Percentiles rank a stretch among this genome's conserved stretches.
Conservation (phyloP, 2,329 filamentous ascomycete genomes). For the Pseudodiploospora longispora region DNA sequence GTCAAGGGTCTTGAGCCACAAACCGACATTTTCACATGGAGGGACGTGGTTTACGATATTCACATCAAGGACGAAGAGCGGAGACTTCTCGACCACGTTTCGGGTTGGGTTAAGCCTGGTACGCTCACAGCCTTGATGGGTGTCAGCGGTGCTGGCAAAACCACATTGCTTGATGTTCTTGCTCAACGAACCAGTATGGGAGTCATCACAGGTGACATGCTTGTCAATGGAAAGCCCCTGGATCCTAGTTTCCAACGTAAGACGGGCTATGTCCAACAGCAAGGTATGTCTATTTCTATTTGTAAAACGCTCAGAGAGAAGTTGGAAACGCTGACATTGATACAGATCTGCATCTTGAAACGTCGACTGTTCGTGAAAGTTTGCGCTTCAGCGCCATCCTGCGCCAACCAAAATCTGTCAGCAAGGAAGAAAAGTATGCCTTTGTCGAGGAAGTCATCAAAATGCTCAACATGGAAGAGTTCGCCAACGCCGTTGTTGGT, state of each 20-base stretch:
- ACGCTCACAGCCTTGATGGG: slow-evolving; percentile 75
- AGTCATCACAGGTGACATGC: slow-evolving; percentile 57
- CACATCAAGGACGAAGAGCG: slow-evolving; percentile 66
- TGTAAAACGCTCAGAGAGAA: no score
- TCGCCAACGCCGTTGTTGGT: slow-evolving; percentile 58
- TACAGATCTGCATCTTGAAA: slow-evolving; percentile 46
- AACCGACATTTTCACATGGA: slow-evolving; percentile 67
- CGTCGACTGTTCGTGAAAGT: slow-evolving; percentile 46
- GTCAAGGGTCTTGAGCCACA: slow-evolving; percentile 31
- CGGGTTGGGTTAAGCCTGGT: slow-evolving; percentile 85
- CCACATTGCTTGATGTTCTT: slow-evolving; percentile 34
- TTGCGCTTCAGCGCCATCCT: slow-evolving; percentile 49
- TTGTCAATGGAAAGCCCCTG: slow-evolving; percentile 52
- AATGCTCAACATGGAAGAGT: slow-evolving; percentile 60
- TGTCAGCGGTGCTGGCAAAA: slow-evolving; percentile 41
- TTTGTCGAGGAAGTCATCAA: slow-evolving; percentile 59
- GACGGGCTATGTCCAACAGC: slow-evolving; percentile 60
- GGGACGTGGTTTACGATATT: slow-evolving; percentile 61
- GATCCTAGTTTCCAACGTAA: slow-evolving; percentile 54
- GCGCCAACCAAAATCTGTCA: slow-evolving; percentile 46
- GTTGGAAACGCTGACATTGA: not conserved
- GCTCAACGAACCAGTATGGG: slow-evolving; percentile 49
- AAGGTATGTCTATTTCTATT: slow-evolving; percentile 30
- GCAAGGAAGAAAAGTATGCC: slow-evolving; percentile 47
- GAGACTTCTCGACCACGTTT: slow-evolving; percentile 69